Evolutionary conservation across 495 filamentous ascomycete species (phyloP), one percentile per base, ranked within the genome.

Genomic region (Jackrogersella minutella): DNA sequence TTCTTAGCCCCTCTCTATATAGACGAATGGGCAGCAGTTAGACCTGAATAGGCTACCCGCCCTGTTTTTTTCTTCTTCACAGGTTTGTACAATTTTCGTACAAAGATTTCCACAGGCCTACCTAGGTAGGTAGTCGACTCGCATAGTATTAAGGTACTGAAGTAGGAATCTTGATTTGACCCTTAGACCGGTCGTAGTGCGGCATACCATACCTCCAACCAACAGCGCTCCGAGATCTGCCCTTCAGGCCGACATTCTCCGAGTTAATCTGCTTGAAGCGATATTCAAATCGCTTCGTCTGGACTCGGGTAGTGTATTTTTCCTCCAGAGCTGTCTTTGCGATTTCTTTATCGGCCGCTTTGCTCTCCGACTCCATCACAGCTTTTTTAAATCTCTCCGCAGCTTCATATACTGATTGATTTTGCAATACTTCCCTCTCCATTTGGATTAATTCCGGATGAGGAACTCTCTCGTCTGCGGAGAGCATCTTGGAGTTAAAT

Each of bases 401-500:
- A n/a, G 66, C 65, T 2, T 72, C 70, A 44, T 40, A 67, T n/a
- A 46, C 17, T 0, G 76, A 73, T 62, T 71, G 55, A 5, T 77
- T 78, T 34, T 75, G 69, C 2, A 74, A 21, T 44, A 77, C 62
- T 52, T 86, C 84, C 55, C 76, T 80, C 64, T 91, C 88, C 54
- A 87, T 74, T 28, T 82, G 72, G 16, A 97, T 81, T 39, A 98
- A 80, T 70, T 97, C 90, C 1, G 94, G 93, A 74, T 97, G 92
- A 5, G 93, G 93, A 46, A 98, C 91, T 71, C 92, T 89, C 44
- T 87, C 80, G 66, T 99, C 96, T 5, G 93, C 88, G 5, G 96
- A 89, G 40, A 95, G 87, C 37, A 98, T 85, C 13, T 70, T 76
- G 3, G 78, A 70, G 66, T 83, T 83, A 78, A 99, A 98, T 36